Base-by-base conservation (phyloP, 768 basidiomycete genomes). In the Neoboletus brunneissimus region DNA sequence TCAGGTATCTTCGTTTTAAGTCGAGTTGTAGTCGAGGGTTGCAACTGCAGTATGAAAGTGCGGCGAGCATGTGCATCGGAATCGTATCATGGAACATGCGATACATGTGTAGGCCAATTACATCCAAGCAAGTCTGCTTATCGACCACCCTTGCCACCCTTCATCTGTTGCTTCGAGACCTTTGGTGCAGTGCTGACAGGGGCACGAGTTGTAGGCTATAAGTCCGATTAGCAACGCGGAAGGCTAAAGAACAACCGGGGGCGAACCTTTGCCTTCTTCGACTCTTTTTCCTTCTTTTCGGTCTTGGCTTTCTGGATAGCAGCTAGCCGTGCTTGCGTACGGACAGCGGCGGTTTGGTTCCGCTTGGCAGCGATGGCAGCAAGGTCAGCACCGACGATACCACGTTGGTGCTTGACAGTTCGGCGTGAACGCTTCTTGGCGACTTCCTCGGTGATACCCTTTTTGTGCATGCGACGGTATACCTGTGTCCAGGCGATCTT, bases 381-480 rank as follows among this genome's bases (percentile, higher is more conserved):
- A 58, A 98, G 85, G 75, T 98, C 94, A 63, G 94, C 93, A 76
- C 97, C 97, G 69, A 94, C 94, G 75, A 98, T 94, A 60, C 97
- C 97, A 71, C 97, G 93, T 80, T 96, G 88, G 80, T 93, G 87
- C 82, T 98, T 99, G 71, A 98, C 93, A 62, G 92, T 94, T 76
- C 88, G 87, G 77, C 95, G 91, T 49, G 91, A 90, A 62, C 96
- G 89, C 81, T 97, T 98, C 93, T 98, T 99, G 69, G 94, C 94
- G 51, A 95, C 90, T 77, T 98, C 96, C 79, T 98, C 96, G 49
- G 94, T 94, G 75, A 98, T 86, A 75, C 97, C 97, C 87, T 99
- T 99, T 87, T 96, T 97, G 86, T 98, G 97, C 88, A 97, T 92
- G 67, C 94, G 89, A 63, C 92, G 89, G 83, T 90, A 96, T 59